These are phyloP conservation scores for Colletotrichum tropicale DNA, from an alignment of 2,329 filamentous ascomycete species.

Conservation along the genomic window DNA sequence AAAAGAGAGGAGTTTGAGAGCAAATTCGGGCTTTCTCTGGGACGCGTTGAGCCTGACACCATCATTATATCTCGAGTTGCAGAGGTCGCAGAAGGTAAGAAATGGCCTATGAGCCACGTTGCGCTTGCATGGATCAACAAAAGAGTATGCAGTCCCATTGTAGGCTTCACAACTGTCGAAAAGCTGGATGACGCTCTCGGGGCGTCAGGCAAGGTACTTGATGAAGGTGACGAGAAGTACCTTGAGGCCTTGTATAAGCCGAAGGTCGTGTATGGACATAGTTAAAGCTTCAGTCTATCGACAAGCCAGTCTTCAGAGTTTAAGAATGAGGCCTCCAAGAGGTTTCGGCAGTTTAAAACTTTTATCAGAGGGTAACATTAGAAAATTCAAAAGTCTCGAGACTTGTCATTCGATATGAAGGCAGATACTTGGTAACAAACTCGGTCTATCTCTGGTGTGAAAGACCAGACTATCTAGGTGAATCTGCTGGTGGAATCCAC, in stretches of 20 bases:
- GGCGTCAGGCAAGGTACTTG: constrained; percentile 48
- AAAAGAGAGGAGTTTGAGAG: neutral
- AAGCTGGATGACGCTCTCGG: constrained; percentile 64
- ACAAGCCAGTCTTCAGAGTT: no score
- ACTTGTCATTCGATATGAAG: no score
- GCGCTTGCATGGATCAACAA: constrained; percentile 66
- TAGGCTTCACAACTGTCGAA: constrained; percentile 61
- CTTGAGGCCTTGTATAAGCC: constrained; percentile 65
- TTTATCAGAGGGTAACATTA: no score
- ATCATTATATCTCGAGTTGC: constrained; percentile 39
- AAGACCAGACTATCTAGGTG: no score
- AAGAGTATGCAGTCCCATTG: constrained; percentile 59
- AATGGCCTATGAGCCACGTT: constrained; percentile 66
- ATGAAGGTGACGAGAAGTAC: constrained; percentile 61
- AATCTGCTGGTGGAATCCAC: no score
- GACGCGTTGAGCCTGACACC: neutral
- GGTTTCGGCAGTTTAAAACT: no score
- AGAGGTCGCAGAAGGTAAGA: constrained; percentile 60
- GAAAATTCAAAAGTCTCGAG: no score
- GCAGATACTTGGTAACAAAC: no score
- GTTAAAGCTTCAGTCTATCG: neutral
- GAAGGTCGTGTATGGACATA: neutral
- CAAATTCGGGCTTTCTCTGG: neutral
- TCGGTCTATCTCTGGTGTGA: no score
- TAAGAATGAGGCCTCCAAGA: no score